Percentiles rank a stretch among this genome's conserved stretches.
phyloP scores from a whole-genome alignment of 805 yeast species.

The Zygosaccharomyces bisporus region DNA sequence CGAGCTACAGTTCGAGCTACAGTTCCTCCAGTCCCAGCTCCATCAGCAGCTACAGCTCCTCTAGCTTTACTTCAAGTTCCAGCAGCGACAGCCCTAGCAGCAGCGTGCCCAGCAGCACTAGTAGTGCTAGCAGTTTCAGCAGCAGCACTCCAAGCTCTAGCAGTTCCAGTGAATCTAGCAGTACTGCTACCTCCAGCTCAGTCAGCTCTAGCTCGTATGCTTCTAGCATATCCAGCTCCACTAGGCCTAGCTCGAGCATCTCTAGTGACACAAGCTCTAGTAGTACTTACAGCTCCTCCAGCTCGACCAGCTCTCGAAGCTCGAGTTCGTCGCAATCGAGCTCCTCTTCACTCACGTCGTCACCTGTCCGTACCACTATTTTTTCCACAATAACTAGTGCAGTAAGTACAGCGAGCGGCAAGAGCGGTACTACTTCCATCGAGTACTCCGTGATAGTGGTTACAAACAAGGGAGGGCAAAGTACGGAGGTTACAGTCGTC shows the following conservation, averaged over 20 bases:
- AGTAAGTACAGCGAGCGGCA: not conserved
- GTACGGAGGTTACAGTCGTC: not conserved
- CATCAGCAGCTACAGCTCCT: not conserved
- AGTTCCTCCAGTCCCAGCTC: conserved; percentile 1
- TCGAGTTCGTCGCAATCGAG: not conserved
- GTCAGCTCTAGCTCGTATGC: conserved; percentile 7
- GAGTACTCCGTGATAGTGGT: conserved; percentile 23
- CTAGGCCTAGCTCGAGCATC: conserved; percentile 8
- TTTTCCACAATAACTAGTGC: conserved; percentile 10
- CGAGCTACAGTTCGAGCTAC: not conserved
- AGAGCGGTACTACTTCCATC: conserved; percentile 13
- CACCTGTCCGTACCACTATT: conserved; percentile 8
- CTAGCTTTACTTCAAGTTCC: no score
- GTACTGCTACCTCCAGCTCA: conserved; percentile 3
- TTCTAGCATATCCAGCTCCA: not conserved
- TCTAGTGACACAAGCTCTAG: not conserved
- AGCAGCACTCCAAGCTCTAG: not conserved
- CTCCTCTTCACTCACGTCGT: conserved; percentile 7
- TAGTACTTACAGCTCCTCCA: conserved; percentile 1
- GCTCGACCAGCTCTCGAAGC: conserved; percentile 1
- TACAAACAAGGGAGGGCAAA: conserved; percentile 11
- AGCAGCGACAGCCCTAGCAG: conserved; percentile 2
- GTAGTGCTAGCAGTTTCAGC: conserved; percentile 1
- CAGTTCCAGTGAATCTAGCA: conserved; percentile 1
- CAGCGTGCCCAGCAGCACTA: not conserved